Evolutionary conservation across 495 filamentous ascomycete species (phyloP), one percentile per base, ranked within the genome.

Genomic region (Talaromyces liani): DNA sequence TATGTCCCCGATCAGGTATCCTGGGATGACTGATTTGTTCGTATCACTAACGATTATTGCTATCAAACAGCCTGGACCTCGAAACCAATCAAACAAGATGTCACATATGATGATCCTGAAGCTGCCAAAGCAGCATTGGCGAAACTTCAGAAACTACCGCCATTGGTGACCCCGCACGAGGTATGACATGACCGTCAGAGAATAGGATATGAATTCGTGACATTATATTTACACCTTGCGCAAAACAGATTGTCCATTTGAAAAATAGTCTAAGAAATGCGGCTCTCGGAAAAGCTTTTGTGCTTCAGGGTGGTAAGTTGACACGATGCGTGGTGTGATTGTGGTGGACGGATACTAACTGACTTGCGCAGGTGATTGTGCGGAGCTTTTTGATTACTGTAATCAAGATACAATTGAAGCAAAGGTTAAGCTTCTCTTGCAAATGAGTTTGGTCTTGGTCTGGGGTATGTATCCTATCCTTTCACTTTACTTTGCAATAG

Each of bases 371-470:
- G 81, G 92, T 60, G 94, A 98, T 76, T 98, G 94, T 70, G 94
- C 94, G 5, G 94, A 98, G 78, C 80, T 98, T 6, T 98, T 98
- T 69, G 91, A 93, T 75, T 98, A 98, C 82, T 98, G 94, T 74
- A 86, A 91, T 68, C 87, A 91, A 70, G 80, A 83, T 36, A 89
- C 89, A 67, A 96, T 98, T 66, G 91, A 97, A 71, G 88, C 91
- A 31, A 98, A 97, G 79, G 91, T 97, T 75, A 98, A 98, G 75
- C 85, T 98, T 10, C 82, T 97, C 14, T 81, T 98, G 41, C 93
- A 98, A 78, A 97, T 98, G 93, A 93, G 89, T 68, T 76, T 98
- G 65, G 90, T 97, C 16, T 80, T 98, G 60, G 89, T 95, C 73
- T 95, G 90, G 87, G 93, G 88, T n/a, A n/a, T n/a, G n/a, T n/a